These are phyloP conservation scores for Cephalotrichum gorgonifer DNA, from an alignment of 2,329 filamentous ascomycete species.

Conservation along the genomic window DNA sequence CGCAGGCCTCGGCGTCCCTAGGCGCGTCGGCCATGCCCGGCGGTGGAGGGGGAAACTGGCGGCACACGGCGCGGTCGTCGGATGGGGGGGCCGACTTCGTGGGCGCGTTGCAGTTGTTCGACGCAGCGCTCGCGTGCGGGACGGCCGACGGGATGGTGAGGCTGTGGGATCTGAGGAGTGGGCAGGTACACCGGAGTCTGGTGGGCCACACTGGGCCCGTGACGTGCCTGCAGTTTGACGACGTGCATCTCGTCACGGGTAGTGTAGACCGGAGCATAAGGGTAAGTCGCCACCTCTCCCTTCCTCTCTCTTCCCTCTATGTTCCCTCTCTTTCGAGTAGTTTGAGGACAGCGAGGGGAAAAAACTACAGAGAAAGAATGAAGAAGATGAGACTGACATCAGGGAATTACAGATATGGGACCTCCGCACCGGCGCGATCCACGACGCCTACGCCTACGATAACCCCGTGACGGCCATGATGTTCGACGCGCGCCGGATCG, in stretches of 20 bases:
- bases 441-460: constrained; percentile 94
- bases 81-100: constrained; percentile 70
- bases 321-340: too few species aligned
- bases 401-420: constrained; percentile 77
- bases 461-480: constrained; percentile 89
- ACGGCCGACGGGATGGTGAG: constrained; percentile 96
- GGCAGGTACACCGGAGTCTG: constrained; percentile 91
- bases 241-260: constrained; percentile 87
- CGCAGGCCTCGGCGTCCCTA: constrained; percentile 63
- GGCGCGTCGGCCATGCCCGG: constrained; percentile 32
- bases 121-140: constrained; percentile 88
- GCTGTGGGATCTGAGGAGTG: constrained; percentile 91
- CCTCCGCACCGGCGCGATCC: constrained; percentile 87
- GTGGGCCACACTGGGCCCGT: constrained; percentile 94
- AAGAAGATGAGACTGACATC: constrained; percentile 12
- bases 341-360: too few species aligned
- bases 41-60: constrained; percentile 56
- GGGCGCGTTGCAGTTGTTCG: constrained; percentile 88
- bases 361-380: background rate
- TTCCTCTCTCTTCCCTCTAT: background rate
- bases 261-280: constrained; percentile 87
- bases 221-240: constrained; percentile 91
- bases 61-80: constrained; percentile 38
- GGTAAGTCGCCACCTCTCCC: constrained; percentile 46
- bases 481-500: constrained; percentile 87